phyloP scores from a whole-genome alignment of 108 stramenopile species.

The Schizochytrium sp. region DNA sequence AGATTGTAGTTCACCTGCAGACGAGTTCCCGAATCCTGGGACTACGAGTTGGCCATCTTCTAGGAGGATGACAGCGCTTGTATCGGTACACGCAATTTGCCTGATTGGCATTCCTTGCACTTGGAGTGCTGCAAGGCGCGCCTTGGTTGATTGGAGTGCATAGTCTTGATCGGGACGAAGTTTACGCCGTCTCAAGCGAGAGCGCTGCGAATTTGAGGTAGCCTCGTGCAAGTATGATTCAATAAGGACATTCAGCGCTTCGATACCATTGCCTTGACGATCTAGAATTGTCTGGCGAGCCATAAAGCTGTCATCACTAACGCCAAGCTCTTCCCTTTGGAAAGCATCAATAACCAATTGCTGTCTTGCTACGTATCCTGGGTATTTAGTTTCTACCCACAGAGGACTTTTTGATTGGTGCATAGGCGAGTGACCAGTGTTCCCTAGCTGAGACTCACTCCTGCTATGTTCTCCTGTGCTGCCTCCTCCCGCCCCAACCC shows the following conservation, averaged over 20 bases:
- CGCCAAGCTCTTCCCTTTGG: not conserved
- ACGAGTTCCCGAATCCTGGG: not conserved
- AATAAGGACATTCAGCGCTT: not conserved
- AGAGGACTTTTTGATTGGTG: not conserved
- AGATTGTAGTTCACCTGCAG: too few relatives aligned
- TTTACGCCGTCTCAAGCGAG: not conserved
- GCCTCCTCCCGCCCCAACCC: not conserved
- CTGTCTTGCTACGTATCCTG: not conserved
- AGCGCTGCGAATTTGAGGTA: not conserved
- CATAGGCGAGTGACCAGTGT: not conserved
- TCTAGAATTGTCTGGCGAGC: not conserved
- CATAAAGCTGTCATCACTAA: not conserved
- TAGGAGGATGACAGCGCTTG: not conserved
- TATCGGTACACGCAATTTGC: conserved; percentile 12
- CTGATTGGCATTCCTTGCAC: conserved; percentile 13
- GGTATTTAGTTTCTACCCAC: conserved; percentile 24
- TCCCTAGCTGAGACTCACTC: not conserved
- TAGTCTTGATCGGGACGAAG: not conserved
- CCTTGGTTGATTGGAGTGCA: not conserved
- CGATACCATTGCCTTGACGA: not conserved
- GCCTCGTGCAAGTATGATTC: not conserved
- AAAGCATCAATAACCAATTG: conserved; percentile 9
- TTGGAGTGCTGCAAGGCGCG: not conserved
- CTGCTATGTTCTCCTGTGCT: not conserved
- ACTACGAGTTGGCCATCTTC: not conserved